Evolutionary conservation across 2,329 filamentous ascomycete species (phyloP).

Genomic region (Alternaria conjuncta): DNA sequence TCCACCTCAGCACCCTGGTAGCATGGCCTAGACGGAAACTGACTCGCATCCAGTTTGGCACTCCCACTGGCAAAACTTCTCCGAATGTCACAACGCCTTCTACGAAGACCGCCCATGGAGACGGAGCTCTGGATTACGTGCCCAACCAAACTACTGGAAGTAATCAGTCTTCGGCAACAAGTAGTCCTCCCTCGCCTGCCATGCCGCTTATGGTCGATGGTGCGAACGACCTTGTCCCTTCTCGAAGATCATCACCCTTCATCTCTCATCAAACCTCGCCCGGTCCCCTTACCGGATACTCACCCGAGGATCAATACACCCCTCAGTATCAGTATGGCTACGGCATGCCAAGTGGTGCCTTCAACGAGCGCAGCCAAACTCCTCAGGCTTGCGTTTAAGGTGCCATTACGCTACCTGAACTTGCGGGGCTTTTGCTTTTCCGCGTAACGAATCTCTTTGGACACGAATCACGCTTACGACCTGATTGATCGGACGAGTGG

Average conservation of each 20-base stretch:
- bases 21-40: conserved; percentile 48
- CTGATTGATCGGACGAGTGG: conserved; percentile 42
- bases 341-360: conserved; percentile 51
- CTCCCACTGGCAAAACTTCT: conserved; percentile 51
- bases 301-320: conserved; percentile 48
- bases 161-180: conserved; percentile 44
- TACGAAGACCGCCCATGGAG: conserved; percentile 26
- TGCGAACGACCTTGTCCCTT: conserved; percentile 42
- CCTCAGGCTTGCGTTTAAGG: conserved; percentile 50
- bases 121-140: conserved; percentile 41
- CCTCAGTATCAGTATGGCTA: conserved; percentile 54
- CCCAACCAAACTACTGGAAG: conserved; percentile 35
- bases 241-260: conserved; percentile 44
- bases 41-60: conserved; percentile 59
- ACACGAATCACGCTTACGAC: conserved; percentile 46
- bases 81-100: conserved; percentile 38
- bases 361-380: conserved; percentile 53
- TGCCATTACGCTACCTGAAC: conserved; percentile 13
- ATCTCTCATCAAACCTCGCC: conserved; percentile 52
- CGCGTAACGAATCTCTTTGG: conserved; percentile 46
- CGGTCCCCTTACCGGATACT: conserved; percentile 49
- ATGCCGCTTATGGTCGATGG: conserved; percentile 48
- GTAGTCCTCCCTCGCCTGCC: conserved; percentile 46
- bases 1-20: conserved; percentile 38
- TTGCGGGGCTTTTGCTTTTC: conserved; percentile 1